Conservation (phyloP, 441 rosid species). For the Pelargonium myrrhifolium region DNA sequence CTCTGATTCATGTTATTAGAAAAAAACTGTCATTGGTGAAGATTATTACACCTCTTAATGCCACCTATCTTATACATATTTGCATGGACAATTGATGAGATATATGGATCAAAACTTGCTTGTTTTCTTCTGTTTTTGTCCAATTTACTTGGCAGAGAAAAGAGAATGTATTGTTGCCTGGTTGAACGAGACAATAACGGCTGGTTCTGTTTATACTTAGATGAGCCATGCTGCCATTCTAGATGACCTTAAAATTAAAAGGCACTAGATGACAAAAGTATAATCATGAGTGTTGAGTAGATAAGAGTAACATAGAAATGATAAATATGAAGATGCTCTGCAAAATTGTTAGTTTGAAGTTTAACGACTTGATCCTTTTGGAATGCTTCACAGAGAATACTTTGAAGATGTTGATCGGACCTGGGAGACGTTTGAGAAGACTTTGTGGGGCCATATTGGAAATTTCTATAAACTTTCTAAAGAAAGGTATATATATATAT, state of each 20-base stretch:
- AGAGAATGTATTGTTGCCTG: background rate
- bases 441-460: constrained; percentile 84
- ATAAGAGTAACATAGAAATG: background rate
- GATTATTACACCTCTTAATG: background rate
- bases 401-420: constrained; percentile 95
- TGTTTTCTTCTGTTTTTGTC: background rate
- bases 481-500: constrained; percentile 61
- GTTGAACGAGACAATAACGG: background rate
- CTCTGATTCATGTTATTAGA: background rate
- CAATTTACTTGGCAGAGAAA: background rate
- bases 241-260: background rate
- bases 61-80: background rate
- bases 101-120: background rate
- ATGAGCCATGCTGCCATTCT: background rate
- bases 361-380: constrained; percentile 16
- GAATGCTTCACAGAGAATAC: constrained; percentile 64
- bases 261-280: background rate
- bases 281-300: background rate
- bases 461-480: constrained; percentile 86
- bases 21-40: background rate
- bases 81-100: background rate
- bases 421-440: constrained; percentile 98
- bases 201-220: constrained; percentile 6
- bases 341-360: constrained; percentile 7
- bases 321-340: background rate